Percentiles rank a stretch among this genome's conserved stretches.
Conservation (phyloP, 2,329 filamentous ascomycete genomes). For the Chrysoporthe austroafricana region DNA sequence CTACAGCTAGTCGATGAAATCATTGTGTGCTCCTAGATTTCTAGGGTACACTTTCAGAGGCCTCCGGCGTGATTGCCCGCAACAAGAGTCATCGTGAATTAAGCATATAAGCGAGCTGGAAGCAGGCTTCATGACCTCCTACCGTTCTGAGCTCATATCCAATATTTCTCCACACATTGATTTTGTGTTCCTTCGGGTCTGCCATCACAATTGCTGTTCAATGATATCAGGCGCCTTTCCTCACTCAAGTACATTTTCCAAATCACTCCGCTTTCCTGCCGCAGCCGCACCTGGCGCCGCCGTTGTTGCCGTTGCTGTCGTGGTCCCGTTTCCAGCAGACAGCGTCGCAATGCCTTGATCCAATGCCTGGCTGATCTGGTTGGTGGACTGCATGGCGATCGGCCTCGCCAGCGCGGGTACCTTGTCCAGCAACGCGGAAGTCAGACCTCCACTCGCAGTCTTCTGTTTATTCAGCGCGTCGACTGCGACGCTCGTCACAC, state of each 20-base stretch:
- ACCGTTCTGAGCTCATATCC: neutral
- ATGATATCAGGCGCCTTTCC: neutral
- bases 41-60: too few relatives aligned
- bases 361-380: conserved; percentile 18
- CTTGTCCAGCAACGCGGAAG: conserved; percentile 19
- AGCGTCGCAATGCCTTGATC: conserved; percentile 18
- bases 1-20: conserved; percentile 23
- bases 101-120: neutral
- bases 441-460: conserved; percentile 10
- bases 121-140: neutral
- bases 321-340: neutral
- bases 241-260: neutral
- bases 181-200: neutral
- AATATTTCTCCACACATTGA: neutral
- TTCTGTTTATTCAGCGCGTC: conserved; percentile 18
- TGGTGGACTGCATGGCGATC: conserved; percentile 20
- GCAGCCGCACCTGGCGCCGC: neutral
- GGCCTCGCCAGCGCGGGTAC: conserved; percentile 20
- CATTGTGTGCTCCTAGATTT: too few relatives aligned
- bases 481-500: conserved; percentile 18
- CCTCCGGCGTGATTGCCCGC: neutral
- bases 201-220: neutral
- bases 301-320: neutral
- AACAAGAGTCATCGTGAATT: neutral
- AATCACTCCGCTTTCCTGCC: neutral